Conservation (phyloP, 1,284 basidiomycete species). For the Trichosporon coremiiforme region DNA sequence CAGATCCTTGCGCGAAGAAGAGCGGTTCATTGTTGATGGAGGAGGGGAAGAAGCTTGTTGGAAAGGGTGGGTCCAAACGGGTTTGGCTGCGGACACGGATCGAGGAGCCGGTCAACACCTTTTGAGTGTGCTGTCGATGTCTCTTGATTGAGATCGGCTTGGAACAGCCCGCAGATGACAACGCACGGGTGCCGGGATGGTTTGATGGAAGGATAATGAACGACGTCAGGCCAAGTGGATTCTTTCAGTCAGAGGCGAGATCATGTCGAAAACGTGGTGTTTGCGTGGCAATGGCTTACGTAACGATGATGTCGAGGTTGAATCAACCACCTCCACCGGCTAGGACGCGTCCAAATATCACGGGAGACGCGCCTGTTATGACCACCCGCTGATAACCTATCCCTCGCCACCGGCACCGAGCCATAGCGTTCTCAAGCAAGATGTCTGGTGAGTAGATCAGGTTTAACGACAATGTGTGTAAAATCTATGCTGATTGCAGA, state of each 20-base stretch:
- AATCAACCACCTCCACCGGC: constrained; percentile 15
- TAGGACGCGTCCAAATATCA: constrained; percentile 17
- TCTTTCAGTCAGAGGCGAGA: not conserved
- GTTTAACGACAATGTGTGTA: too few species aligned
- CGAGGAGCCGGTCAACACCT: not conserved
- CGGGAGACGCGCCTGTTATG: constrained; percentile 6
- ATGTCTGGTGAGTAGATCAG: constrained; percentile 29
- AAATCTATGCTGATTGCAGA: constrained; percentile 30
- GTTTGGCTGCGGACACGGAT: not conserved
- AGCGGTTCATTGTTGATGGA: constrained; percentile 37
- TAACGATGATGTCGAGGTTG: not conserved
- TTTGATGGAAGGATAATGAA: not conserved
- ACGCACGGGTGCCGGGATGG: not conserved
- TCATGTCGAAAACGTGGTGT: constrained; percentile 1
- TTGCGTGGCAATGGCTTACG: not conserved
- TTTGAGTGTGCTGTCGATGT: not conserved
- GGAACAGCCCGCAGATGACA: constrained; percentile 2
- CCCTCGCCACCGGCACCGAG: not conserved
- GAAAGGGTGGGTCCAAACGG: not conserved
- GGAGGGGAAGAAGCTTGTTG: not conserved
- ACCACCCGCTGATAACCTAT: not conserved
- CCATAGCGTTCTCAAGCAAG: not conserved
- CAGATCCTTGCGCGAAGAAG: constrained; percentile 41
- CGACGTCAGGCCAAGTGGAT: constrained; percentile 6
- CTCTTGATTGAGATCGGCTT: not conserved